These are phyloP conservation scores for Orbilia brochopaga DNA, from an alignment of 2,329 filamentous ascomycete genomes.

Conservation along the genomic window DNA sequence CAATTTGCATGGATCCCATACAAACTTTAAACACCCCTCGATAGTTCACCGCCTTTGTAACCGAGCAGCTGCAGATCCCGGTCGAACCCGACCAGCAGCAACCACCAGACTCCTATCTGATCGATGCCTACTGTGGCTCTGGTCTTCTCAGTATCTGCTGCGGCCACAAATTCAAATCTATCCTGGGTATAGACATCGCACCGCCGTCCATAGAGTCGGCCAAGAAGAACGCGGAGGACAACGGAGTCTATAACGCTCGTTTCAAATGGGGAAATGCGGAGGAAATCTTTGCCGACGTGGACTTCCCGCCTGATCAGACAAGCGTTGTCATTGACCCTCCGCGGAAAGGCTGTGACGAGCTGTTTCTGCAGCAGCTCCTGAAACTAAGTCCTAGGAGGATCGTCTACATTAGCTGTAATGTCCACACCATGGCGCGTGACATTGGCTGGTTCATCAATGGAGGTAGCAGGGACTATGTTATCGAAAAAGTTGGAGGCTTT, in stretches of 20 bases:
- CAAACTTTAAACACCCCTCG: conserved; percentile 15
- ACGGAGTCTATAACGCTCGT: conserved; percentile 74
- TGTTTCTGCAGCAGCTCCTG: conserved; percentile 81
- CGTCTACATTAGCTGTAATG: conserved; percentile 95
- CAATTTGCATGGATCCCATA: background rate
- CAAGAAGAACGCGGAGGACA: conserved; percentile 76
- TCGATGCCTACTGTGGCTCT: conserved; percentile 96
- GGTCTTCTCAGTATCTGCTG: conserved; percentile 97
- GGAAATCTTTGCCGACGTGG: conserved; percentile 77
- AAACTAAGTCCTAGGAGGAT: conserved; percentile 77
- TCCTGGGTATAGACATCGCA: conserved; percentile 82
- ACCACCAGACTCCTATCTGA: conserved; percentile 75
- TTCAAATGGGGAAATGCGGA: conserved; percentile 91
- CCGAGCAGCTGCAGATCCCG: conserved; percentile 56
- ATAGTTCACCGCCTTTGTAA: conserved; percentile 54
- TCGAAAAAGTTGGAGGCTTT: conserved; percentile 90
- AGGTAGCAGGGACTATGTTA: conserved; percentile 69
- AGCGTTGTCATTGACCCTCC: conserved; percentile 97
- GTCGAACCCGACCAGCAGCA: conserved; percentile 56
- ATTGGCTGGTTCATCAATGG: conserved; percentile 85
- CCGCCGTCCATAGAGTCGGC: conserved; percentile 78
- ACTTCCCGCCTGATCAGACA: conserved; percentile 78
- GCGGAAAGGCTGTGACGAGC: conserved; percentile 87
- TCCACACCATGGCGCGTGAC: conserved; percentile 94
- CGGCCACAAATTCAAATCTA: conserved; percentile 65